Base-by-base conservation (phyloP, 116 monocot species). In the Zostera marina region DNA sequence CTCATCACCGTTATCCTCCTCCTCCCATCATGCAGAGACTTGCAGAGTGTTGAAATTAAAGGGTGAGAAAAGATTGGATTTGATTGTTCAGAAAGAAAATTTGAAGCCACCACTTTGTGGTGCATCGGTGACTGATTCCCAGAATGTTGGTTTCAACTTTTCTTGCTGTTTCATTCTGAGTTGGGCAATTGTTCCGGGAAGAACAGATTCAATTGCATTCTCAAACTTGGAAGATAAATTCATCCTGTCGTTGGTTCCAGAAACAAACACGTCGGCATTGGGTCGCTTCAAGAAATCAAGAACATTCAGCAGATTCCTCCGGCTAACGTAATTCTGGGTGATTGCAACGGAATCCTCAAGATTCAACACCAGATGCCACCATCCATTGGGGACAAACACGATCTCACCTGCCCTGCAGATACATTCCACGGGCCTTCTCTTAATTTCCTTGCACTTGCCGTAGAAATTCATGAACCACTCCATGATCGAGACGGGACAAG, bases 381-480 rank as follows among this genome's bases (percentile, higher is more conserved):
- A 96, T 40, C 89, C 96, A 82, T 85, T 89, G 20, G 96, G 96
- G 60, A 96, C 89, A 60, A 96, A 96, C 10, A 96, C 76, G 9
- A 96, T 80, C 63, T 96, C 96, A 8, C 96, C 96, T 5, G 79
- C 74, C 62, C 61, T 79, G 58, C 89, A 96, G 14, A 89, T 66
- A 53, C 89, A 96, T 65, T 96, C 96, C 0, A 96, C 54, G 0
- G 96, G 96, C 64, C 76, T 85, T 72, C 54, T 85, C 68, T 80
- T 74, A 82, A 79, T 76, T 20, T 67, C 64, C 65, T 40, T 73
- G 53, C 82, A 89, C 0, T 56, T 64, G 3, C 56, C 74, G 62
- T 96, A 96, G 47, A 96, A 96, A 64, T 96, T 96, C 88, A 96
- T 96, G 64, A 96, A 96, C 96, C 96, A 96, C 76, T 96, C 96